Base-by-base conservation (phyloP, 208 protist species). In the Wallacemonas sp. region DNA sequence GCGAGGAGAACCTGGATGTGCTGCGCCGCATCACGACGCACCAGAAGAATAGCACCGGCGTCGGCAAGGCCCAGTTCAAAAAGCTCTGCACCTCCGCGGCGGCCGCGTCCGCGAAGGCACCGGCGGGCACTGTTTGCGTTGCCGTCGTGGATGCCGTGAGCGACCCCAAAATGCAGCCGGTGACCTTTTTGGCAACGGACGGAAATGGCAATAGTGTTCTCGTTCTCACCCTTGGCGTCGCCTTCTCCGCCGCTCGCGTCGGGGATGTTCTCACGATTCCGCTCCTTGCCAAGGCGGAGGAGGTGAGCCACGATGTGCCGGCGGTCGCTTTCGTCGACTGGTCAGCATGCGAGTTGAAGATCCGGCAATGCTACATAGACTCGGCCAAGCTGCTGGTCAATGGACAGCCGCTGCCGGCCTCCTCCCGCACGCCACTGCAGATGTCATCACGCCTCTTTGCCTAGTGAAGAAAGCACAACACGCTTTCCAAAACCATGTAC, bases 381-480 rank as follows among this genome's bases (percentile, higher is more conserved):
- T 36, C 74, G 3, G 73, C 81, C 22, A 68, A 50, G 14, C 70
- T 89, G 23, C 45, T 87, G 25, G 48, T 95, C 5, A 95, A 95
- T 49, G 83, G 76, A 3, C 63, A 76, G 18, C 74, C 78, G 3
- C 63, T 95, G 44, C 77, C 84, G 7, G 25, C 61, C 10, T 73
- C 59, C 20, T 74, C 77, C 42, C 67, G 68, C 29, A 76, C 82
- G 29, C 65, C 79, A 16, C 75, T 91, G 25, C 84, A 82, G 39
- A 78, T 95, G 62, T 86, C 82, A 1, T 92, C 89, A 42, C 76
- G 86, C 26, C 66, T 95, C 20, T 95, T 95, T 71, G 72, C 86
- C 11, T 95, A 76, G 36, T 41, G 36, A 14, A n/a, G n/a, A n/a
- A n/a, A n/a, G n/a, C n/a, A n/a, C n/a, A n/a, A n/a, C n/a, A n/a